phyloP scores from a whole-genome alignment of 2,329 filamentous ascomycete genomes.

The Bipolaris cookei region DNA sequence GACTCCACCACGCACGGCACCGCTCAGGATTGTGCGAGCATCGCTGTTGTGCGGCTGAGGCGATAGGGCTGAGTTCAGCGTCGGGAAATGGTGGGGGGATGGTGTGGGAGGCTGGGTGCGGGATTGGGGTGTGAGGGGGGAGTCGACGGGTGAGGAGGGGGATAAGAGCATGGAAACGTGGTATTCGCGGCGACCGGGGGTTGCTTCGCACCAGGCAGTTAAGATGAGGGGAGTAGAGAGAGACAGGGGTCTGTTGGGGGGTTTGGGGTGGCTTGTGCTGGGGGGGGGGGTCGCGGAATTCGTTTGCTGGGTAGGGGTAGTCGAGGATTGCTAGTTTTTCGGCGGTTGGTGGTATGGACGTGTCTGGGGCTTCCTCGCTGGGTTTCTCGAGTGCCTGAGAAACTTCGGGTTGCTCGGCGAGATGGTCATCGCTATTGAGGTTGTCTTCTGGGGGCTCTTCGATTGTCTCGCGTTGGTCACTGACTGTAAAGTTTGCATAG shows the following conservation, averaged over 20 bases:
- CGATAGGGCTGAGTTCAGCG: too few species aligned
- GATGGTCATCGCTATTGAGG: background rate
- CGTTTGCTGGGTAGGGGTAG: background rate
- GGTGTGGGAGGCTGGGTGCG: background rate
- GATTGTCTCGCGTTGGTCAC: slow-evolving; percentile 3
- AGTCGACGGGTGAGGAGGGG: slow-evolving; percentile 13
- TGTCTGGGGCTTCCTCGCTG: background rate
- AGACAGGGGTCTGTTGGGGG: too few species aligned
- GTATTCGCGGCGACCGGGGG: slow-evolving; percentile 15
- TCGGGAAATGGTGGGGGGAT: background rate
- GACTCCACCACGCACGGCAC: slow-evolving; percentile 12
- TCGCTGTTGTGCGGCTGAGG: background rate
- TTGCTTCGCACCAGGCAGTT: slow-evolving; percentile 8
- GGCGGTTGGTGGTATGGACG: background rate
- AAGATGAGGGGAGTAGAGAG: background rate
- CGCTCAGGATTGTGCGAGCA: background rate
- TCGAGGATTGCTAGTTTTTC: background rate
- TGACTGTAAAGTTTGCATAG: background rate
- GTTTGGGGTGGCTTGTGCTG: too few species aligned
- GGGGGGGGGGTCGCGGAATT: background rate
- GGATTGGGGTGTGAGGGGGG: slow-evolving; percentile 12
- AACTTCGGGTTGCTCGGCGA: background rate
- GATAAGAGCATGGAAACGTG: background rate
- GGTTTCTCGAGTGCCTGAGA: too few species aligned
- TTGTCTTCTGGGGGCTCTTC: background rate